Evolutionary conservation across 495 filamentous ascomycete species (phyloP), one percentile per base, ranked within the genome.

Genomic region (Penicillium coprophilum): DNA sequence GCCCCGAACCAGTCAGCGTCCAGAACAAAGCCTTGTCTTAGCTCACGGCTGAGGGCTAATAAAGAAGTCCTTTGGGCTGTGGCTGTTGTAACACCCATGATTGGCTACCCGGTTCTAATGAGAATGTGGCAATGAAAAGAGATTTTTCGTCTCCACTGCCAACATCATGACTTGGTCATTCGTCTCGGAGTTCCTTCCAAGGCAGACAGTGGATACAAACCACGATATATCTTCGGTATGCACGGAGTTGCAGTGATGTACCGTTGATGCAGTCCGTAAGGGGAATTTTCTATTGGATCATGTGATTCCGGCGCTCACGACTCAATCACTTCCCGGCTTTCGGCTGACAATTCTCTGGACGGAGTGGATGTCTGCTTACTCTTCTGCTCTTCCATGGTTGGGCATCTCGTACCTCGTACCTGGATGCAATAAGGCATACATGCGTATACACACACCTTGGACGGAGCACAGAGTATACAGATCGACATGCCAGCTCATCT

Each of bases 1-100:
- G 11, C 19, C 4, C 36, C 19, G 36, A 30, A 56, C 64, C 64
- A 67, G 55, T 67, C 58, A 56, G 56, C 24, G 58, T n/a, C 13
- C 56, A 61, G 64, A 62, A 58, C 56, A 44, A 61, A 41, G 4
- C 11, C 24, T 7, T 51, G 49, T 56, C 36, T 45, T 20, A 43
- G 32, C 38, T 46, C 30, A 56, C 38, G 57, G 55, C 64, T 59
- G 64, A 66, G 12, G 51, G 45, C 49, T 8, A 20, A 15, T 7
- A 20, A 12, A 6, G 6, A 2, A 23, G n/a, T n/a, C 19, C 20
- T 23, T 43, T 21, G 4, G 17, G 20, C 40, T 12, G 40, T 23
- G 40, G 40, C 12, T 19, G 39, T 17, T 21, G 12, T 23, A 23
- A 6, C 12, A 12, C 3, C n/a, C n/a, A 7, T 47, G 46, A 48